phyloP scores from a whole-genome alignment of 352 stramenopile genomes.

The Globisporangium alternatum region DNA sequence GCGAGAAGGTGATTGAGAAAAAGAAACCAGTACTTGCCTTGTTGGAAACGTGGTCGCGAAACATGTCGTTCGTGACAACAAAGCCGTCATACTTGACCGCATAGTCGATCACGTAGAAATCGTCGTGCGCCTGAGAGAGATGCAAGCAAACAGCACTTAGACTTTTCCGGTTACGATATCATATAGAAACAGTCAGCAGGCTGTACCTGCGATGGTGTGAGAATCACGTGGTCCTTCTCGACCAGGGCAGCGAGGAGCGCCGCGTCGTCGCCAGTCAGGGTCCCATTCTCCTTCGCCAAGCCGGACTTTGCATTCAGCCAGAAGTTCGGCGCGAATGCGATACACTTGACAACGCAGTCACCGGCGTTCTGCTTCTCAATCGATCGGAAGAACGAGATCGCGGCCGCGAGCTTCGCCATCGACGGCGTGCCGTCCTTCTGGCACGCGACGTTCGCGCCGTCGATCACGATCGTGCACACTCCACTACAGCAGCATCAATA shows the following conservation, averaged over 20 bases:
- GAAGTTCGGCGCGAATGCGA: constrained; percentile 80
- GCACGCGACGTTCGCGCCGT: constrained; percentile 73
- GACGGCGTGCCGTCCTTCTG: constrained; percentile 51
- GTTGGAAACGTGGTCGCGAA: constrained; percentile 84
- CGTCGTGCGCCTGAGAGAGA: constrained; percentile 68
- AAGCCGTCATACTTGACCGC: constrained; percentile 84
- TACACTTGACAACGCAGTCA: constrained; percentile 45
- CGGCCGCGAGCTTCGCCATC: constrained; percentile 59
- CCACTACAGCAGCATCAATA: constrained; percentile 6
- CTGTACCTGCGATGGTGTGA: constrained; percentile 68
- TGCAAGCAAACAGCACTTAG: constrained; percentile 1
- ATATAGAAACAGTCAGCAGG: not conserved
- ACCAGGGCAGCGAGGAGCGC: constrained; percentile 50
- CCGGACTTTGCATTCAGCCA: constrained; percentile 67
- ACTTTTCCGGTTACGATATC: not conserved
- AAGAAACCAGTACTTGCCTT: constrained; percentile 30
- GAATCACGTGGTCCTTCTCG: constrained; percentile 59
- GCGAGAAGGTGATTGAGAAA: not conserved
- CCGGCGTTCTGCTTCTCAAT: constrained; percentile 20
- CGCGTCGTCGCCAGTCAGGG: constrained; percentile 50
- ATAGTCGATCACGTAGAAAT: constrained; percentile 92
- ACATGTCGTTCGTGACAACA: constrained; percentile 92
- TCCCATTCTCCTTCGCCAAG: constrained; percentile 29
- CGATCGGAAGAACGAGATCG: constrained; percentile 64
- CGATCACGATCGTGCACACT: constrained; percentile 60